Conservation (phyloP, 352 stramenopile species). For the Phytopythium mirpurense region DNA sequence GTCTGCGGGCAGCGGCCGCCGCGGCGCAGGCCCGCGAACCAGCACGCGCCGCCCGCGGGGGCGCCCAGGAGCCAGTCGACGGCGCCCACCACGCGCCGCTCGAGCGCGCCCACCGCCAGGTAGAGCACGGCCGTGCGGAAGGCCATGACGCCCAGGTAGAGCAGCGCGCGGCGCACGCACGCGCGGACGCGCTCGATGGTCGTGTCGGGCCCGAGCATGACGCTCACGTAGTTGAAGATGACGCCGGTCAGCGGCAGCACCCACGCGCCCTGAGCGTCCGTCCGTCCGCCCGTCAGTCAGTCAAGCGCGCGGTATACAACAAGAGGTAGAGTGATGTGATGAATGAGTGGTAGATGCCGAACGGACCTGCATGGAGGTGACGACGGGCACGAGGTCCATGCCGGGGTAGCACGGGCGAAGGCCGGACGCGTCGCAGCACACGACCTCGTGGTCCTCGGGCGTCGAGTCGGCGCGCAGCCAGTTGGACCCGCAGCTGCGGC, state of each 20-base stretch:
- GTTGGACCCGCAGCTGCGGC: slow-evolving; percentile 57
- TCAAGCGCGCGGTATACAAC: no score
- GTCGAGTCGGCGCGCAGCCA: slow-evolving; percentile 43
- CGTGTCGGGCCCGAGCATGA: slow-evolving; percentile 52
- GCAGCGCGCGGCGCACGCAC: slow-evolving; percentile 40
- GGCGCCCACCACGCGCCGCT: slow-evolving; percentile 33
- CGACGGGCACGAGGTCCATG: slow-evolving; percentile 52
- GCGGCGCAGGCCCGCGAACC: slow-evolving; percentile 53
- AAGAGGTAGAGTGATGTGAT: no score
- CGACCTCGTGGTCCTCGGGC: slow-evolving; percentile 22
- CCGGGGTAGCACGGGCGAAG: slow-evolving; percentile 53
- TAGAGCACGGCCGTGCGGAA: slow-evolving; percentile 69
- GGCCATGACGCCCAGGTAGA: slow-evolving; percentile 61
- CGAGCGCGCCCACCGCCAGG: slow-evolving; percentile 43
- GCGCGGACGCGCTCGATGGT: slow-evolving; percentile 45
- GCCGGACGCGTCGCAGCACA: slow-evolving; percentile 44
- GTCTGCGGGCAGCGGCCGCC: slow-evolving; percentile 38
- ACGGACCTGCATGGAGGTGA: slow-evolving; percentile 37
- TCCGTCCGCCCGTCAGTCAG: no score
- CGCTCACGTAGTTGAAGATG: slow-evolving; percentile 63
- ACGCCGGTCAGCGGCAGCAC: slow-evolving; percentile 47
- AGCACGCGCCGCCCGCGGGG: slow-evolving; percentile 25
- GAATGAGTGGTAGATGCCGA: no score
- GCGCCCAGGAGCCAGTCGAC: slow-evolving; percentile 23
- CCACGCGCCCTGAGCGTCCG: slow-evolving; percentile 69